Conservation (phyloP, 2,329 filamentous ascomycete genomes). For the Fusarium domesticum region DNA sequence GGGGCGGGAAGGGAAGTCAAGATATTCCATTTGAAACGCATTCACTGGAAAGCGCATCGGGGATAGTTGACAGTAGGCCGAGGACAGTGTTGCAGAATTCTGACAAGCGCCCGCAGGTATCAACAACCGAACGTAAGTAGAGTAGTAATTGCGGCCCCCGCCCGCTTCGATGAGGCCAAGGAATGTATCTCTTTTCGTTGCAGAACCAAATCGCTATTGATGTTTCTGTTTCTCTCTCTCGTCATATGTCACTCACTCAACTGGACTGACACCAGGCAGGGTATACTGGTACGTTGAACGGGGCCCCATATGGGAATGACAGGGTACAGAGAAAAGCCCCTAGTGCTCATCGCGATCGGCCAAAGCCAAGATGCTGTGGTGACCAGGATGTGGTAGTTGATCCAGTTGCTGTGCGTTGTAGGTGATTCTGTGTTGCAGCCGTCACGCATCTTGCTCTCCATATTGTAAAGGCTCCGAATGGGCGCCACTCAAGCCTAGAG, state of each 20-base stretch:
- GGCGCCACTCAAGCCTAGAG: slow-evolving; percentile 5
- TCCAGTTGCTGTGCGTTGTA: slow-evolving; percentile 9
- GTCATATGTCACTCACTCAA: no score
- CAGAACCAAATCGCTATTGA: no score
- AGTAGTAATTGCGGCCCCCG: background rate
- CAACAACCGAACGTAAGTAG: no score
- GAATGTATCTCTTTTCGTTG: slow-evolving; percentile 2
- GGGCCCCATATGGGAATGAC: slow-evolving; percentile 5
- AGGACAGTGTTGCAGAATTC: background rate
- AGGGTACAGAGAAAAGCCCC: slow-evolving; percentile 5
- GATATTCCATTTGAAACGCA: no score
- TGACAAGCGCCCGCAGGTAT: slow-evolving; percentile 1
- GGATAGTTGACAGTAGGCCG: background rate
- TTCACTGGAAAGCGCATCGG: background rate
- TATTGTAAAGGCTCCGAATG: slow-evolving; percentile 5
- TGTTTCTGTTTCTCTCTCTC: no score
- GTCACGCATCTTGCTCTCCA: slow-evolving; percentile 5
- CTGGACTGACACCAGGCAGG: no score
- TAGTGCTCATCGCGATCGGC: slow-evolving; percentile 24
- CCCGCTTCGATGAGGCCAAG: background rate
- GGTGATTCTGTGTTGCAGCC: slow-evolving; percentile 5
- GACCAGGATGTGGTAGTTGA: slow-evolving; percentile 1
- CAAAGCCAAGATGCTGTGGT: slow-evolving; percentile 24
- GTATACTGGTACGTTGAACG: no score
- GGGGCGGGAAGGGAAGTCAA: no score